phyloP scores from a whole-genome alignment of 2,329 filamentous ascomycete species.

The Fusarium circinatum region DNA sequence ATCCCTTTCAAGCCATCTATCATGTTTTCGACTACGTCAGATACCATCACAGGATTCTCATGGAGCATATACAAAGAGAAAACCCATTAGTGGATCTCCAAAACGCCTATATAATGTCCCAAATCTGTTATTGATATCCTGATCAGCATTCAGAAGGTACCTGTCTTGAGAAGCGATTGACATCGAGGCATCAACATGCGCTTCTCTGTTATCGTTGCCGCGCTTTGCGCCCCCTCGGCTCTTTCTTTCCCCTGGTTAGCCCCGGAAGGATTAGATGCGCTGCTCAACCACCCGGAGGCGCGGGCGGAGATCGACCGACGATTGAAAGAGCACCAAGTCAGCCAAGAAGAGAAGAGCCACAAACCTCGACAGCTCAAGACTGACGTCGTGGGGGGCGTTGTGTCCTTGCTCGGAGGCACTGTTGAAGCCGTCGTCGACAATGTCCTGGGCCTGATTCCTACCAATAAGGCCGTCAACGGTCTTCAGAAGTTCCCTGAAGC shows the following conservation, averaged over 20 bases:
- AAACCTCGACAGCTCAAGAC: slow-evolving; percentile 6
- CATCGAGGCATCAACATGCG: not conserved
- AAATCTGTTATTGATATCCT: too few species aligned
- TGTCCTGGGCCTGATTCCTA: slow-evolving; percentile 15
- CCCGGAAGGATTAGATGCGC: slow-evolving; percentile 13
- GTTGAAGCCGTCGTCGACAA: slow-evolving; percentile 22
- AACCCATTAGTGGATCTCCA: not conserved
- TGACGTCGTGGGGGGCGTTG: slow-evolving; percentile 1
- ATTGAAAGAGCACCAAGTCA: not conserved
- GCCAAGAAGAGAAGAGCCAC: not conserved
- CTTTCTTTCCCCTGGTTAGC: slow-evolving; percentile 23
- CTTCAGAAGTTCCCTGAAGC: slow-evolving; percentile 26
- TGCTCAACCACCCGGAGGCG: slow-evolving; percentile 18
- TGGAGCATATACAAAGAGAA: too few species aligned
- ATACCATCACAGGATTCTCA: not conserved
- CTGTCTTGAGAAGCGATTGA: not conserved
- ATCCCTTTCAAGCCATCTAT: not conserved
- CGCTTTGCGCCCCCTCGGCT: slow-evolving; percentile 9
- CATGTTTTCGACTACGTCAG: slow-evolving; percentile 11
- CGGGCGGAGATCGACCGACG: slow-evolving; percentile 23
- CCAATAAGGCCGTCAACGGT: slow-evolving; percentile 21
- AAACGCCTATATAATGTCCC: not conserved
- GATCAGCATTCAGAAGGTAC: too few species aligned
- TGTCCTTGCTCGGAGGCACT: slow-evolving; percentile 15
- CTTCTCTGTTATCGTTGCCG: not conserved